Evolutionary conservation across 331 rosid genomes (phyloP).

Genomic region (Dryas integrifolia): DNA sequence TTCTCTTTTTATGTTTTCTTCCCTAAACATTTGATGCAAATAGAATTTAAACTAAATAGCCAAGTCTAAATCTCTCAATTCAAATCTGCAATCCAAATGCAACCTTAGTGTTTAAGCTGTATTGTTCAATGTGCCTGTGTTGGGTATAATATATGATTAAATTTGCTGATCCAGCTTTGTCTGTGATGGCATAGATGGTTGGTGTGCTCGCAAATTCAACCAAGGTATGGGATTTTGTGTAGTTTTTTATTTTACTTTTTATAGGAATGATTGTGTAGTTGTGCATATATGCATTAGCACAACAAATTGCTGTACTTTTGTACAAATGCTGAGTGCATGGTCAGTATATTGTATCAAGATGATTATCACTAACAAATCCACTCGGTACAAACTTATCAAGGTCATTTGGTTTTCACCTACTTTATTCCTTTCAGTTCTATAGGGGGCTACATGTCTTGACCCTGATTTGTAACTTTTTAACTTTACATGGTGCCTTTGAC

Average conservation of each 20-base stretch:
- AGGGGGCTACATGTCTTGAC: neutral
- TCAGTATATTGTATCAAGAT: neutral
- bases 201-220: slow-evolving; percentile 96
- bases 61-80: neutral
- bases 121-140: neutral
- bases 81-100: neutral
- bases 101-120: neutral
- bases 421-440: neutral
- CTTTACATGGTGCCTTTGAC: neutral
- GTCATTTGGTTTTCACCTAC: neutral
- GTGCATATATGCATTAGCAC: neutral
- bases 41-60: neutral
- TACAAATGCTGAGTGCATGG: neutral
- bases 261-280: slow-evolving; percentile 34
- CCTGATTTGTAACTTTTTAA: neutral
- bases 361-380: neutral
- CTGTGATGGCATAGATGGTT: slow-evolving; percentile 27
- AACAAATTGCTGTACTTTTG: neutral
- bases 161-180: slow-evolving; percentile 28
- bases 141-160: slow-evolving; percentile 28
- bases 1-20: neutral
- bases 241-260: slow-evolving; percentile 67
- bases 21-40: neutral
- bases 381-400: neutral
- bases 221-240: slow-evolving; percentile 64